Conservation (phyloP, 345 rosid genomes). For the Orychophragmus violaceus region DNA sequence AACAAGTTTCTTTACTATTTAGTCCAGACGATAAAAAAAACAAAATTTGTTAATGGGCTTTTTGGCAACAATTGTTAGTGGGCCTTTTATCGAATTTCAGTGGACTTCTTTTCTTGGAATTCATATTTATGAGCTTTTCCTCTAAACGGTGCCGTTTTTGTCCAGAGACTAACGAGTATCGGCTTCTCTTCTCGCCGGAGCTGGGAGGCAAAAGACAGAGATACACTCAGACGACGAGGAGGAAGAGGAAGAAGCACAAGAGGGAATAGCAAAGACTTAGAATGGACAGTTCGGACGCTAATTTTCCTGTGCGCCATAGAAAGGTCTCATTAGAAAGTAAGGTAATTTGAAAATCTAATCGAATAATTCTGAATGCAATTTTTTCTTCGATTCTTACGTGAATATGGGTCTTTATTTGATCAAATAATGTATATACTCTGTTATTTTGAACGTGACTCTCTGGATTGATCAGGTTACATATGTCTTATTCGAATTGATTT, state of each 20-base stretch:
- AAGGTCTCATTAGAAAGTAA: constrained; percentile 38
- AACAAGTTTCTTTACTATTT: too few species aligned
- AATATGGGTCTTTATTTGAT: background rate
- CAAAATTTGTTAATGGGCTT: too few species aligned
- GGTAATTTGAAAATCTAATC: constrained; percentile 32
- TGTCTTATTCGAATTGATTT: too few species aligned
- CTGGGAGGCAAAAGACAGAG: background rate
- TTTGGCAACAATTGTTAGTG: background rate
- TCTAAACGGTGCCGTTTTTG: background rate
- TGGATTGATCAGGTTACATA: too few species aligned
- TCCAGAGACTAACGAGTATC: background rate
- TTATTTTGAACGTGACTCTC: too few species aligned
- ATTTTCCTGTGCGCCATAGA: constrained; percentile 48
- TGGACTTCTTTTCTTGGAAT: background rate
- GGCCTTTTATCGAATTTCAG: background rate
- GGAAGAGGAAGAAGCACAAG: background rate
- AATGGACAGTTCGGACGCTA: constrained; percentile 36
- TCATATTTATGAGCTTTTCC: background rate
- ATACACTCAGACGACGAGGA: background rate
- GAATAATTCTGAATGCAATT: background rate
- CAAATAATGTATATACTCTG: background rate
- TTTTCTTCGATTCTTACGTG: background rate
- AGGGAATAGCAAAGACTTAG: background rate
- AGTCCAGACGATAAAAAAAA: too few species aligned
- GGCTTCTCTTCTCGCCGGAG: background rate